Evolutionary conservation across 129 eudicot genomes (phyloP), one percentile per base, ranked within the genome.

Genomic region (Sambucus nigra): DNA sequence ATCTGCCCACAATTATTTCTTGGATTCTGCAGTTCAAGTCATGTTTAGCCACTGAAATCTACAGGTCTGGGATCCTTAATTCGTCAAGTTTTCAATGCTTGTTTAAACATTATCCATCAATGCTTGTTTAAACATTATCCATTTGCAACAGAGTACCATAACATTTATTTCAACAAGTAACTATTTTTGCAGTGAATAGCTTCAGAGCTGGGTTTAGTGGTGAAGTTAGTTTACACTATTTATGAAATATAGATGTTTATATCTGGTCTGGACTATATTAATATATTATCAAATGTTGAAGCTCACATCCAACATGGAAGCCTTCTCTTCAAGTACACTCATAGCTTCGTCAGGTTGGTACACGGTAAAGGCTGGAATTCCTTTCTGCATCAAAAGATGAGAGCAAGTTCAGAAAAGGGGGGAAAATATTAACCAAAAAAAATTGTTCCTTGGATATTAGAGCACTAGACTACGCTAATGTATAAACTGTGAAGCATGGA

Each of bases 261-360:
- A 7, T 42, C 7, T 7, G 3, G n/a, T n/a, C 17, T 5, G n/a
- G n/a, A n/a, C n/a, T n/a, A 48, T 48, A 48, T 0, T 48, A 16
- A 19, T 23, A 48, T 48, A 32, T 21, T 41, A 56, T 22, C 25
- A 64, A 41, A 47, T 49, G 39, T 17, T 59, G 20, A 48, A 66
- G 69, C 88, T 84, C 72, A 89, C 97, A 55, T 81, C 75, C 63
- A 89, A 70, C 53, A 63, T 61, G 47, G 81, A 62, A 59, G 95
- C 94, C 60, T 73, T 78, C 48, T 84, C 71, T 58, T 70, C 76
- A 46, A 89, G 97, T 53, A 81, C 94, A n/a, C 25, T 51, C 97
- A 84, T 78, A 51, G 97, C 97, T 81, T 89, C 97, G 46, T 77
- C 83, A 20, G 93, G 97, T 61, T 89, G 97, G 55, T 81, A 79